Base-by-base conservation (phyloP, 139 green algal genomes). In the Coccomyxa sp. region DNA sequence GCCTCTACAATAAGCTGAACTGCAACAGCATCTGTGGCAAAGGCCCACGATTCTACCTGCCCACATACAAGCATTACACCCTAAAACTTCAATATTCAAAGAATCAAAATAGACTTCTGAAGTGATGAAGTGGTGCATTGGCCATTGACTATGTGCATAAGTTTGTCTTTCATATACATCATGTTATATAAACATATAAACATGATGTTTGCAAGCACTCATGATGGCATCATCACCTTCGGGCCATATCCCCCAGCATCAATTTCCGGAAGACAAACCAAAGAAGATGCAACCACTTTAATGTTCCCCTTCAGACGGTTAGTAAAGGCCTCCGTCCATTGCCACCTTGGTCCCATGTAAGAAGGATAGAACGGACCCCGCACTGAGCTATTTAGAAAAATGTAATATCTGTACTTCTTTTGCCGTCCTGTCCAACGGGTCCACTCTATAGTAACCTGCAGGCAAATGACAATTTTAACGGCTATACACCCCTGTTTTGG, bases 291-390 rank as follows among this genome's bases (percentile, higher is more conserved):
- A 14, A 96, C 91, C 3, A 86, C 79, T 66, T 89, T 85, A 78
- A 87, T 68, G 68, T 83, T 58, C 10, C 71, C 85, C 0, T 25
- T 63, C 13, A 92, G 58, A 25, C 79, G 63, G 21, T 87, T 51
- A 18, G 83, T 90, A 79, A 90, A 95, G 3, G 92, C 91, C 38
- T 87, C 66, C 3, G 91, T 91, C 93, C 93, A 96, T 85, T 95
- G 92, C 91, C 92, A 96, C 16, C 67, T 79, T 0, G 67, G 59
- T 0, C 91, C 92, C 85, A 93, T 86, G 75, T 90, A 93, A 23
- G 78, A 38, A 0, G 90, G 90, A 23, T 84, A 76, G 80, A 94
- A 93, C 0, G 92, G 92, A 0, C 92, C 92, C 66, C 90, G 89
- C 14, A 89, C 85, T 38, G 80, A 89, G 82, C 79, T 88, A 83